Base-by-base conservation (phyloP, 176 grass and related monocot genomes). In the Pontederia crassipes region DNA sequence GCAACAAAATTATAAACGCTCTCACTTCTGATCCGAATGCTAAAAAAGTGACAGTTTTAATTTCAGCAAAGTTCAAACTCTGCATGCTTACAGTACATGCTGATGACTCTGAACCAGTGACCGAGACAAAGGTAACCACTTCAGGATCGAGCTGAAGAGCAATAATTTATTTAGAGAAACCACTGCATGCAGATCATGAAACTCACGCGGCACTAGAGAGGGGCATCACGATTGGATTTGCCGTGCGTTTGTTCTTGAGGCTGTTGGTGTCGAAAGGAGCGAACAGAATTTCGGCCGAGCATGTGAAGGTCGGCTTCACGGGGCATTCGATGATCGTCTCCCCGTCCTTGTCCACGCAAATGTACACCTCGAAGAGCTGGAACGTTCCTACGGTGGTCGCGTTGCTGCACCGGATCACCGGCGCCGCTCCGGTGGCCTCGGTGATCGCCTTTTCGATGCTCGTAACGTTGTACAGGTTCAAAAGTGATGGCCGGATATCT, bases 281-380 rank as follows among this genome's bases (percentile, higher is more conserved):
- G 72, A 79, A 84, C 28, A 84, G 28, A 54, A 58, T 64, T 4
- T 70, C 8, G 0, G 18, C 26, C 0, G 76, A 67, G 49, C 81
- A 84, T 0, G 47, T 54, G 4, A 75, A 64, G 15, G 8, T 11
- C 0, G 59, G 81, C 66, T 61, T 26, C 26, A 45, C 49, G 16
- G 81, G 81, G 67, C 81, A 84, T 27, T 79, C 51, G 55, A 84
- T 67, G 76, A 79, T 49, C 17, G 49, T 28, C 60, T 66, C 11
- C 11, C 16, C 81, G 46, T 75, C 50, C 27, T 65, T 75, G 61
- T 67, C 56, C 0, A 75, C 76, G 67, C 81, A 84, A 8, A 84
- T 57, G 56, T 68, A 79, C 13, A 84, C 5, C 55, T 84, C 2
- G 13, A 62, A 68, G 27, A 84, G 76, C 28, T 84, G 81, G 61